Evolutionary conservation across 148 eudicot genomes (phyloP).

Genomic region (Rhododendron williamsianum): DNA sequence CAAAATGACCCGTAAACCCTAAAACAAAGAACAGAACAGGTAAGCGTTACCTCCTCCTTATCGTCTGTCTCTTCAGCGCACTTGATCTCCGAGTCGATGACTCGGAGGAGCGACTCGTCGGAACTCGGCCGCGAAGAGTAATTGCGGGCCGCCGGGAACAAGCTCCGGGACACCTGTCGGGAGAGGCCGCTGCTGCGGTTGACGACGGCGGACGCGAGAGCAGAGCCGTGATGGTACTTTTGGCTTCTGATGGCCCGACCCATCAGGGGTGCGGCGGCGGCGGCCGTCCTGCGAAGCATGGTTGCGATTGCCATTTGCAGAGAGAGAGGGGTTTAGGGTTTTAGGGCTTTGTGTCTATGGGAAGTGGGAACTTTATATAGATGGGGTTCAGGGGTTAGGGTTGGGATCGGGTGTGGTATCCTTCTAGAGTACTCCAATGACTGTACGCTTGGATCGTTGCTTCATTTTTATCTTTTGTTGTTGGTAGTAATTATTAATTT

Average conservation of each 20-base stretch:
- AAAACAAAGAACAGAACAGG: background rate
- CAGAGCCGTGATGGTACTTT: constrained; percentile 23
- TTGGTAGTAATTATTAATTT: too few relatives aligned
- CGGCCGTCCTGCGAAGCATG: constrained; percentile 44
- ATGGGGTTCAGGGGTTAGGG: background rate
- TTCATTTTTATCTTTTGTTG: background rate
- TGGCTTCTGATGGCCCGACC: constrained; percentile 34
- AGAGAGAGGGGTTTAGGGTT: background rate
- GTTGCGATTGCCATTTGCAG: constrained; percentile 45
- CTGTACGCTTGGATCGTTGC: background rate
- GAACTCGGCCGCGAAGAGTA: constrained; percentile 20
- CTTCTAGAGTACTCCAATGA: background rate
- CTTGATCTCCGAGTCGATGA: constrained; percentile 47
- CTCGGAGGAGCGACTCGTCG: constrained; percentile 41
- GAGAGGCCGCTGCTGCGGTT: constrained; percentile 19
- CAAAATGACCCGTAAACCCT: background rate
- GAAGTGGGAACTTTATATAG: background rate
- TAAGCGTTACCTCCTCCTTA: constrained; percentile 23
- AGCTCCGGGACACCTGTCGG: constrained; percentile 17
- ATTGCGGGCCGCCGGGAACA: constrained; percentile 28
- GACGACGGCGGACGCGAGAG: constrained; percentile 38
- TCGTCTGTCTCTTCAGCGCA: constrained; percentile 49
- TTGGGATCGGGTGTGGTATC: background rate
- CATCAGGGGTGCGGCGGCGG: constrained; percentile 39
- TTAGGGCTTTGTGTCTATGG: background rate